Base-by-base conservation (phyloP, 78 protist species). In the Polysphondylium violaceum region DNA sequence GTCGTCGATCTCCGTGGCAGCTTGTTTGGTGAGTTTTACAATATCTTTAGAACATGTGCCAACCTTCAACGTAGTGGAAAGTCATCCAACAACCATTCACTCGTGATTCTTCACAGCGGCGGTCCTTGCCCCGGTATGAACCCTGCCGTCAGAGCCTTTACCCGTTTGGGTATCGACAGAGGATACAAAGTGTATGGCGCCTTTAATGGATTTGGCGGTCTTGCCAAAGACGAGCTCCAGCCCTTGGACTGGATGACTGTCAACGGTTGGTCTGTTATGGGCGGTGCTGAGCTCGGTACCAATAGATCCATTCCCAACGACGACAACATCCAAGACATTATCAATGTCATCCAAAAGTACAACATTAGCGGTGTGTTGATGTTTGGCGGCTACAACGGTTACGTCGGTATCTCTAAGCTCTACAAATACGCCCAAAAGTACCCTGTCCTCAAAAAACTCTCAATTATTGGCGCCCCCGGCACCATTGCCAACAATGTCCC, bases 121-220 rank as follows among this genome's bases (percentile, higher is more conserved):
- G 97, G 96, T 14, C 97, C 97, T 5, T 90, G 95, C 8, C 89
- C 95, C 6, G 97, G 97, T 72, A 95, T 95, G 94, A 95, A 95
- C 47, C 85, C 93, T 43, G 94, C 95, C 41, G 71, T 65, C 9
- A 58, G 94, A 31, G 96, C 94, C 0, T 79, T 89, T 14, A 65
- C 76, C 19, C 87, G 94, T 33, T 23, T 58, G 29, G 74, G 76
- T 53, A 56, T 95, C 60, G 65, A 95, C 61, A 19, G 23, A 17
- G 96, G 96, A 19, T 69, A 60, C 56, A 44, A 21, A 17, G 89
- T 88, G 56, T 76, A 36, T 55, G 97, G 95, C 27, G 23, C 60
- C 6, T 44, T 50, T 17, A 88, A 86, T 51, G 95, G 94, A 25
- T 92, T 92, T 43, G 44, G 50, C 11, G 88, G 94, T 25, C 35